Evolutionary conservation across 192 early-diverging fungal species (phyloP), one percentile per base, ranked within the genome.

Genomic region (Umbelopsis isabellina): DNA sequence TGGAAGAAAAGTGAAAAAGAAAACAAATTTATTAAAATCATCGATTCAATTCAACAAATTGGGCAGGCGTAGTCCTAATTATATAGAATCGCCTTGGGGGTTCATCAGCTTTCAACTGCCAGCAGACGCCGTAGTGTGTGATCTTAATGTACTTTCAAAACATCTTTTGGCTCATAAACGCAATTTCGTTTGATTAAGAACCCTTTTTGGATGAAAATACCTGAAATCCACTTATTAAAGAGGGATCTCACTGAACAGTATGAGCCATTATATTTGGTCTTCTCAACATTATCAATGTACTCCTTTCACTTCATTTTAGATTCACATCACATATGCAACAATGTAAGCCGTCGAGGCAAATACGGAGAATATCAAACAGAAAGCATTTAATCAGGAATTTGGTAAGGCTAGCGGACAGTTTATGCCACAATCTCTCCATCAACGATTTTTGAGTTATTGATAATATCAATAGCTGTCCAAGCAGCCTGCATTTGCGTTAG

Each of bases 101-200:
- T 49, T 49, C 48, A 49, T 49, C 48, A 49, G 48, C 27, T 37
- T 61, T 33, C 55, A 33, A 61, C 55, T 61, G 25, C 55, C 55
- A 61, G 51, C 12, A 25, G 51, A 52, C 21, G 22, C 51, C 21
- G 12, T 13, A 25, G 21, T 25, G 51, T 25, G 51, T 52, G 21
- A 25, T 25, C 12, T 23, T 22, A 25, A 41, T 41, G 37, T 41
- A 41, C 6, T 41, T 23, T 13, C 51, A 35, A 27, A 22, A 37
- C 46, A 61, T 25, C 25, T 61, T 35, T 61, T 35, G 18, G 25
- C 55, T 7, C 21, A 52, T 52, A 52, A 52, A 52, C 25, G 23
- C 25, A 6, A 4, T 1, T 41, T 41, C 1, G 37, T 41, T 41
- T 41, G 37, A 41, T 41, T 41, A 41, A 41, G 7, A 41, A 41